Base-by-base conservation (phyloP, 2,329 filamentous ascomycete species). In the Pseudogymnoascus verrucosus region DNA sequence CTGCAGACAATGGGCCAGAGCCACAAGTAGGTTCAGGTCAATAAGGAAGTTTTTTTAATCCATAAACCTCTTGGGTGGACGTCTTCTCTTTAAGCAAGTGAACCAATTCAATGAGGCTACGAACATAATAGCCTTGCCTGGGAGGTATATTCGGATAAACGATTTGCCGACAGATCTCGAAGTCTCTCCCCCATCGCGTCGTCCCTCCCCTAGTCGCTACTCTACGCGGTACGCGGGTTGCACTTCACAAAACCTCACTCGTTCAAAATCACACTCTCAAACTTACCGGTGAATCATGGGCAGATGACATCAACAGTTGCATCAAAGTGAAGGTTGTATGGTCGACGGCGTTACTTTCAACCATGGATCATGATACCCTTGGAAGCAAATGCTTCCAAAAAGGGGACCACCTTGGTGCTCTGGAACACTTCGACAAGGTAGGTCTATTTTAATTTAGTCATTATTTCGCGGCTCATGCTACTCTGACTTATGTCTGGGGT, bases 331-430 rank as follows among this genome's bases (percentile, higher is more conserved):
- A 54, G 12, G 28, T 21, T 57, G n/a, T 34, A 21, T 57, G 26
- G 5, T n/a, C 28, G 7, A 28, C 23, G 14, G 51, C 16, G 8
- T 16, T 12, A n/a, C 28, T 34, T 21, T 5, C n/a, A 57, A 69
- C 68, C 0, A 67, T 71, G 67, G 66, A 67, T 2, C 68, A 71
- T 37, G 16, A 70, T 23, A 68, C 71, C 36, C 63, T 63, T 40
- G 72, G 72, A n/a, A 68, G 71, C 10, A 63, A 64, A 34, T 63
- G 67, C 36, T 74, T 74, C 64, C 66, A 69, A 40, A 62, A 66
- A 28, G 70, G 72, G 60, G 68, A 74, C 60, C 73, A 70, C 60
- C 14, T 61, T 31, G 67, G 65, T 12, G 71, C 71, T 23, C 42
- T 72, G 10, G 60, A 67, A 36, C 69, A 70, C 40, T 73, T 72